Conservation (phyloP, 805 yeast species). For the Clavispora phyllophila region DNA sequence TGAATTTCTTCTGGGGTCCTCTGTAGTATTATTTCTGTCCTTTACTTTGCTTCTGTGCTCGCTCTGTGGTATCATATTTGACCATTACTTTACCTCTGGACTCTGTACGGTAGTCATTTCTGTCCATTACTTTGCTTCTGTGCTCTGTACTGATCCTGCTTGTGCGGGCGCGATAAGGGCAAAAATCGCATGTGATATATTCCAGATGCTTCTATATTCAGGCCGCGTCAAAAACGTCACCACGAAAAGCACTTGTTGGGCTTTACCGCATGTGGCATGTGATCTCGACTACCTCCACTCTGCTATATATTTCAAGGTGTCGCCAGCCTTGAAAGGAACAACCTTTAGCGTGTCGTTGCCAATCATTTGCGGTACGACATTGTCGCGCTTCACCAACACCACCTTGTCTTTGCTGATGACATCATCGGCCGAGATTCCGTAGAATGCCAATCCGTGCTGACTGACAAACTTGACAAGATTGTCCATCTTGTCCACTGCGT, state of each 20-base stretch:
- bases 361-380: conserved; percentile 56
- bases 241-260: neutral
- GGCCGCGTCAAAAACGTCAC: neutral
- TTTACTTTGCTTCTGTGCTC: no score
- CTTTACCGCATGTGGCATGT: neutral
- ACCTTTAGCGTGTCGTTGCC: conserved; percentile 41
- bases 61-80: no score
- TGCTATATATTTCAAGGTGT: conserved; percentile 61
- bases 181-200: neutral
- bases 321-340: conserved; percentile 87
- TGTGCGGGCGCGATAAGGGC: neutral
- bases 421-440: conserved; percentile 45
- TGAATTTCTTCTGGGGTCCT: no score
- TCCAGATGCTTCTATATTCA: neutral
- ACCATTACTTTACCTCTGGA: no score
- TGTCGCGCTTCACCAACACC: conserved; percentile 50
- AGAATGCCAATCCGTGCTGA: conserved; percentile 68
- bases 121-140: no score
- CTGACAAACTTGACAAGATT: conserved; percentile 71
- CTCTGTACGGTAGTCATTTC: no score
- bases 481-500: conserved; percentile 55
- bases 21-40: no score
- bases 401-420: conserved; percentile 43
- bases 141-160: no score
- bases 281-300: conserved; percentile 54